Conservation (phyloP, 208 protist species). For the Tetramitus jugosus region DNA sequence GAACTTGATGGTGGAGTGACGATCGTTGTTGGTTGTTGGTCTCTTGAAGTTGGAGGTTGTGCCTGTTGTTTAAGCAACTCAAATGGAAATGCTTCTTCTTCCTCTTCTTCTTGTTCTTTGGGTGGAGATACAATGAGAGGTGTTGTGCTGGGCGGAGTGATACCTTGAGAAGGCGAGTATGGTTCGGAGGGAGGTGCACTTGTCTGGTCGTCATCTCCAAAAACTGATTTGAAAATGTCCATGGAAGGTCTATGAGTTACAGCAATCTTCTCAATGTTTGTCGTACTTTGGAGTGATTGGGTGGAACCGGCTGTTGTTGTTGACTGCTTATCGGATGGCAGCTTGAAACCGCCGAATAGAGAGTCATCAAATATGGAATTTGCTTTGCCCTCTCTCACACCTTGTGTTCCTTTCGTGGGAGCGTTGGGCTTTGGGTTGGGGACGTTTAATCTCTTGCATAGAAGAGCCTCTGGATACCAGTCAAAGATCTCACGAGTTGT, state of each 20-base stretch:
- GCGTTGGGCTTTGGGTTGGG: not conserved
- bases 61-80: no score
- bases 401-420: not conserved
- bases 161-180: not conserved
- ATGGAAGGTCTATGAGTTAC: not conserved
- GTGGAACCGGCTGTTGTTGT: no score
- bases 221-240: slow-evolving; percentile 4
- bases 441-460: not conserved
- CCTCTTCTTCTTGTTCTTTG: not conserved
- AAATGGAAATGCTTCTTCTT: not conserved
- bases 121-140: not conserved
- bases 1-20: not conserved
- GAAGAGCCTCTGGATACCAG: not conserved
- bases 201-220: not conserved
- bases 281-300: no score
- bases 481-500: not conserved
- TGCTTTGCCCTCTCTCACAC: not conserved
- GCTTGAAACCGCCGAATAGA: not conserved
- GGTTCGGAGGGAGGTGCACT: not conserved
- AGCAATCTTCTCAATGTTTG: not conserved
- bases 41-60: no score
- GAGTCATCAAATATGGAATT: not conserved
- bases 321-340: no score
- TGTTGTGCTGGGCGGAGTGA: not conserved
- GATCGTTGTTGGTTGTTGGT: not conserved